Evolutionary conservation across 2,329 filamentous ascomycete genomes (phyloP), one percentile per base, ranked within the genome.

Genomic region (Elsinoe arachidis): DNA sequence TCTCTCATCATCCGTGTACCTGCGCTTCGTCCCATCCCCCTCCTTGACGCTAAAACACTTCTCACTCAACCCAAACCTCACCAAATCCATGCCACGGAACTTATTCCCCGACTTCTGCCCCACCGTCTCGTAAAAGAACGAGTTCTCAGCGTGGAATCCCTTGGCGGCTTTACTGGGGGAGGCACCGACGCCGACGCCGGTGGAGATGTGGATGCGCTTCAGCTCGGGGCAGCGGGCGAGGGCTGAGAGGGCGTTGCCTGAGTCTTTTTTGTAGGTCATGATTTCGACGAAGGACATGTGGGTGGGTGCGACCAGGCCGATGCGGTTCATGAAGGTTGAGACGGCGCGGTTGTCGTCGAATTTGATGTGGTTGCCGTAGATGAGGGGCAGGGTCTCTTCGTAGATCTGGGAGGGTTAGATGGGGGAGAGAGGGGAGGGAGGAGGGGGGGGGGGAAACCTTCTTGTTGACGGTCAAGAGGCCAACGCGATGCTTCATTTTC

Each of bases 111-210:
- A 11, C 15, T 3, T 23, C 2, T 21, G 17, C 15, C 12, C 46
- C 3, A 35, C 12, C 1, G 62, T 58, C 38, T 65, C 61, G 9
- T 69, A 60, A 33, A 69, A 66, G 34, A 67, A 66, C 51, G 63
- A 64, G 19, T 66, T 65, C 34, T 72, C 70, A 37, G 63, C 62
- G 63, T 64, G 67, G 63, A 74, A 68, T 6, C 59, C 46, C 58
- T 68, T 69, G 37, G 69, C 68, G 1, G 69, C 67, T 54, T 69
- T 72, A 21, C 55, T 59, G 0, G 69, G 66, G 26, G 68, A 67
- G 35, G 55, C 61, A 17, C 68, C 67, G 34, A 46, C 30, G 33
- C 54, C 62, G 26, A 72, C 64, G 35, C 66, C 66, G 9, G 14
- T 23, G 4, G 63, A 60, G 59, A 74, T 65, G 58, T 60, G 60